These are phyloP conservation scores for Mimosa bimucronata DNA, from an alignment of 306 rosid genomes.

Conservation along the genomic window DNA sequence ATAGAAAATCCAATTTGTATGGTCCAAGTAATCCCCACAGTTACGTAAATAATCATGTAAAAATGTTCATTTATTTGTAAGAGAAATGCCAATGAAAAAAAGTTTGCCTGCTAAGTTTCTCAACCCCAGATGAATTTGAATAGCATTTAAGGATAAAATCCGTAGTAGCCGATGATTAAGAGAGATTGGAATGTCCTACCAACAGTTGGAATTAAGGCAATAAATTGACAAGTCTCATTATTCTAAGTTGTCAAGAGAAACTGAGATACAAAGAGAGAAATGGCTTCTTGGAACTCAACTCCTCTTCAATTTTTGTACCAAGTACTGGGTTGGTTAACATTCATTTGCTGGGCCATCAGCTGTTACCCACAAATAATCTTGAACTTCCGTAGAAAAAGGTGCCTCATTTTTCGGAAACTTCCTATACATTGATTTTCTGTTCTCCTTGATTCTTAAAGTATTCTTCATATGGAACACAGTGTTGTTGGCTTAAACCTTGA, in stretches of 20 bases:
- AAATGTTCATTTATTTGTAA: background rate
- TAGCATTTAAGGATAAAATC: no score
- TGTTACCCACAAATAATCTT: slow-evolving; percentile 77
- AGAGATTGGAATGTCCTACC: background rate
- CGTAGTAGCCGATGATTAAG: no score
- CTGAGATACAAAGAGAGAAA: background rate
- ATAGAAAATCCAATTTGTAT: background rate
- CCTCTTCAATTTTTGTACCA: slow-evolving; percentile 61
- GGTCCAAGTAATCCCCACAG: background rate
- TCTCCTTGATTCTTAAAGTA: background rate
- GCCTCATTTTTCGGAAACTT: background rate
- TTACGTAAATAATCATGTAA: background rate
- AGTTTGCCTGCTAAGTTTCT: background rate
- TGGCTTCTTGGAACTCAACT: slow-evolving; percentile 81
- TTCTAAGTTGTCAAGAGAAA: background rate
- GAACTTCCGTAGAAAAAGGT: slow-evolving; percentile 86
- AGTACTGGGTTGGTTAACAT: slow-evolving; percentile 75
- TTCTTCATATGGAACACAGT: slow-evolving; percentile 38
- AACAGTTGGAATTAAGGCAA: background rate
- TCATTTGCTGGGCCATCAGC: slow-evolving; percentile 59
- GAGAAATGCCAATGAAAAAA: background rate
- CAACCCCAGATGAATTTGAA: no score
- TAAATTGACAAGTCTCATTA: background rate
- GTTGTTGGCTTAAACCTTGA: slow-evolving; percentile 89
- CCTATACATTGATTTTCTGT: background rate